Evolutionary conservation across 2,329 filamentous ascomycete genomes (phyloP).

Genomic region (Cytospora mali): DNA sequence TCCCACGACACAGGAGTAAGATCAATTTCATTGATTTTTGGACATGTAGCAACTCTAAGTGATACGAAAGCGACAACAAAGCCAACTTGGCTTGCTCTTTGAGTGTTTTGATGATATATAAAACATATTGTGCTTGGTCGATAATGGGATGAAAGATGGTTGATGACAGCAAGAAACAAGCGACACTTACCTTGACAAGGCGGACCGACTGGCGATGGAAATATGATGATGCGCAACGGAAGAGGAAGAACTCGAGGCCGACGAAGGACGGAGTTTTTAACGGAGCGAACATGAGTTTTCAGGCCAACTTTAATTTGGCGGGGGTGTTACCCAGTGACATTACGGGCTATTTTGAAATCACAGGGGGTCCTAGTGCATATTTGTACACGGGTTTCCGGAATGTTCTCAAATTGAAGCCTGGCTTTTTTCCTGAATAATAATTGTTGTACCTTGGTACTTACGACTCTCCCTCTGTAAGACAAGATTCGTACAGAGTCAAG

Average conservation of each 20-base stretch:
- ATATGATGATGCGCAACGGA: constrained; percentile 28
- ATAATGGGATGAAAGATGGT: constrained; percentile 1
- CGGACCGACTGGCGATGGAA: constrained; percentile 21
- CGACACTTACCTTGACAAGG: constrained; percentile 23
- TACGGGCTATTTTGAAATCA: neutral
- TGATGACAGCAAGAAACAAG: constrained; percentile 3
- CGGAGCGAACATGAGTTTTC: constrained; percentile 1
- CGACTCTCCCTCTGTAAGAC: too few relatives aligned
- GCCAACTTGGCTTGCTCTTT: constrained; percentile 13
- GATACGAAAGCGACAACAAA: constrained; percentile 14
- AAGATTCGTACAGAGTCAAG: too few relatives aligned
- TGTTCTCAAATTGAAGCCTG: neutral
- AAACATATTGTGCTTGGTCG: constrained; percentile 6
- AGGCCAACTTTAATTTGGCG: neutral
- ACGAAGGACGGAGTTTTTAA: constrained; percentile 5
- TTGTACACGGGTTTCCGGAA: neutral
- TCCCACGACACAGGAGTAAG: neutral
- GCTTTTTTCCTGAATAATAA: too few relatives aligned
- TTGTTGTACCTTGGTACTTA: too few relatives aligned
- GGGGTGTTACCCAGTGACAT: neutral
- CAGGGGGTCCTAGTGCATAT: neutral
- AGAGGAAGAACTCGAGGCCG: constrained; percentile 26
- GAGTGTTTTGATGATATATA: constrained; percentile 2
- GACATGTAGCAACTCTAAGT: constrained; percentile 15
- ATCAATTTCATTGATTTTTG: constrained; percentile 7